Evolutionary conservation across 768 basidiomycete genomes (phyloP).

Genomic region (Calvatia gigantea): DNA sequence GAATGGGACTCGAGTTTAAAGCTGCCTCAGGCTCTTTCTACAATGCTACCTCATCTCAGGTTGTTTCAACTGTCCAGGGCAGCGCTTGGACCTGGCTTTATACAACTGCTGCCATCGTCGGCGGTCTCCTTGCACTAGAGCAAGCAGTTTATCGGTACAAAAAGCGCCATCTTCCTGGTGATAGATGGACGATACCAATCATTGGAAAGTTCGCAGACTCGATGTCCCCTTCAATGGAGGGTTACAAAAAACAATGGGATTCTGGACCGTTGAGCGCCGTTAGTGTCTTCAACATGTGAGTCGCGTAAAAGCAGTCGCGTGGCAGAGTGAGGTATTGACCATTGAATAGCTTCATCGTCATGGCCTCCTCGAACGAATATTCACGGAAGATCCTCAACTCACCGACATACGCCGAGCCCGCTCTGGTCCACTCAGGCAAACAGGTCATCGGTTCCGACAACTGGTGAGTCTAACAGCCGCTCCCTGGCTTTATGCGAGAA

Average conservation of each 20-base stretch:
- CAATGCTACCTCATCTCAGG: slow-evolving; percentile 44
- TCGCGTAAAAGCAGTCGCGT: slow-evolving; percentile 11
- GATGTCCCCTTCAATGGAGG: slow-evolving; percentile 85
- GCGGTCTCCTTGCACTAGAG: slow-evolving; percentile 79
- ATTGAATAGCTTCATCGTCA: slow-evolving; percentile 86
- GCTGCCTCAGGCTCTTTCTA: slow-evolving; percentile 36
- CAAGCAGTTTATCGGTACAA: slow-evolving; percentile 87
- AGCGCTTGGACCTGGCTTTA: slow-evolving; percentile 52
- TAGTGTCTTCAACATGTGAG: slow-evolving; percentile 97
- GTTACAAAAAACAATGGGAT: slow-evolving; percentile 91
- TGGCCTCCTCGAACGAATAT: slow-evolving; percentile 92
- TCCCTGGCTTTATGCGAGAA: neutral
- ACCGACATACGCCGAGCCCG: slow-evolving; percentile 88
- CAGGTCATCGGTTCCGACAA: slow-evolving; percentile 80
- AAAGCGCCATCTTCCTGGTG: slow-evolving; percentile 86
- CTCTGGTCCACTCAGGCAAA: slow-evolving; percentile 90
- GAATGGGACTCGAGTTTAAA: slow-evolving; percentile 28
- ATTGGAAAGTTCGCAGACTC: slow-evolving; percentile 97
- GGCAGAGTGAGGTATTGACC: neutral
- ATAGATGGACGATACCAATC: slow-evolving; percentile 91
- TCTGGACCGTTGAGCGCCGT: slow-evolving; percentile 84
- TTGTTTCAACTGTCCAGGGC: slow-evolving; percentile 33
- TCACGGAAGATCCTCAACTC: slow-evolving; percentile 96
- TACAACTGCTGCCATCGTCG: slow-evolving; percentile 66
- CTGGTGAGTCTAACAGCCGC: slow-evolving; percentile 53